Base-by-base conservation (phyloP, 441 rosid species). In the Kokia cookei region DNA sequence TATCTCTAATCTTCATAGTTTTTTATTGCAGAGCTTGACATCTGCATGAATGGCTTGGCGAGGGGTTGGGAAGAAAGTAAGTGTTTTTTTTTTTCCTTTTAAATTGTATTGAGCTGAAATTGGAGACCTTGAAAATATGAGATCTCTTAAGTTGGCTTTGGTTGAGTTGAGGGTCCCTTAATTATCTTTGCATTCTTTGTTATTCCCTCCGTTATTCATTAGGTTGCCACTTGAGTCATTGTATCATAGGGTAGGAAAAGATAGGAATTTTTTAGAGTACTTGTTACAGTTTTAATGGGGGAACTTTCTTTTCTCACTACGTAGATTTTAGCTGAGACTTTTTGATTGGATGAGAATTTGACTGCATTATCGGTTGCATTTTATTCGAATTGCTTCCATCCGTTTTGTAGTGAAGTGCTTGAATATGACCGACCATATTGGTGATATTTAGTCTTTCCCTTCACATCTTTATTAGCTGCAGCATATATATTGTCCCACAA, bases 11-110 rank as follows among this genome's bases (percentile, higher is more conserved):
- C 2, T 35, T 62, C 66, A 7, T n/a, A 37, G 37, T 2, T n/a
- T 45, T 50, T 22, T 48, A 22, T 57, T 71, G 84, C 77, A 81
- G 84, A 68, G 84, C 77, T 64, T 78, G 29, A 72, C 55, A 66
- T 73, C 67, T 68, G 53, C 75, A 78, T 84, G 85, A 82, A 92
- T 92, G 93, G 92, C 94, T 79, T 87, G 87, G 82, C 85, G 80
- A 76, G 82, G 82, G 58, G 76, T 84, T 68, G 73, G 80, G 59
- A 83, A 77, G 74, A 88, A 80, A 89, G 96, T 89, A 80, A 73
- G 53, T 19, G 47, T 14, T 59, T 32, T 4, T 63, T 77, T 9
- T 17, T 19, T n/a, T 15, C 14, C 6, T 54, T 11, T 26, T 10
- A 19, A 17, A 47, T 45, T 22, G 40, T 26, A 66, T n/a, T 45